Conservation (phyloP, 2,329 filamentous ascomycete species). For the Pseudocercospora pini-densiflorae region DNA sequence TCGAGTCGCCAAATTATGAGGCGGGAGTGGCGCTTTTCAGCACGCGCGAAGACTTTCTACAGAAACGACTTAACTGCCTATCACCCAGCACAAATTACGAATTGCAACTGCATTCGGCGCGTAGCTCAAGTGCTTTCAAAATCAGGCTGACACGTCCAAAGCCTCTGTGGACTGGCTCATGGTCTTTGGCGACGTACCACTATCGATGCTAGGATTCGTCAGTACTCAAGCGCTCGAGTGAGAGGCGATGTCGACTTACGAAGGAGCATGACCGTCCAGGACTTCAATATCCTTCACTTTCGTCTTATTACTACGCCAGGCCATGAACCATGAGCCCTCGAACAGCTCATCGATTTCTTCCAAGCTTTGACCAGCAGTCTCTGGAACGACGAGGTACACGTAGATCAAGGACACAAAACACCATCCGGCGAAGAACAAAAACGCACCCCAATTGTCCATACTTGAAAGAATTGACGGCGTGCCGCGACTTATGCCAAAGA, state of each 20-base stretch:
- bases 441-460: conserved; percentile 49
- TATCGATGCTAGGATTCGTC: not conserved
- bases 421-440: conserved; percentile 49
- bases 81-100: too few species aligned
- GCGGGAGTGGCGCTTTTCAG: too few species aligned
- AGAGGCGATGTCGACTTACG: not conserved
- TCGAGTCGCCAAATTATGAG: too few species aligned
- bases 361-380: conserved; percentile 45
- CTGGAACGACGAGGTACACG: conserved; percentile 47
- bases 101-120: too few species aligned
- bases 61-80: too few species aligned
- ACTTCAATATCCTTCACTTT: not conserved
- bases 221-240: not conserved
- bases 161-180: too few species aligned
- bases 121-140: too few species aligned
- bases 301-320: not conserved
- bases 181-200: too few species aligned
- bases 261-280: not conserved
- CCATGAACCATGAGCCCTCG: conserved; percentile 11
- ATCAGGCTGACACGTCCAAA: too few species aligned
- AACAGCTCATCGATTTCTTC: conserved; percentile 38
- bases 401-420: conserved; percentile 46
- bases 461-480: conserved; percentile 44
- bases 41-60: too few species aligned
- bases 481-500: conserved; percentile 45